Percentiles rank a stretch among this genome's conserved stretches.
These are phyloP conservation scores for Phytophthora vignae DNA, from an alignment of 352 stramenopile species.

Conservation along the genomic window DNA sequence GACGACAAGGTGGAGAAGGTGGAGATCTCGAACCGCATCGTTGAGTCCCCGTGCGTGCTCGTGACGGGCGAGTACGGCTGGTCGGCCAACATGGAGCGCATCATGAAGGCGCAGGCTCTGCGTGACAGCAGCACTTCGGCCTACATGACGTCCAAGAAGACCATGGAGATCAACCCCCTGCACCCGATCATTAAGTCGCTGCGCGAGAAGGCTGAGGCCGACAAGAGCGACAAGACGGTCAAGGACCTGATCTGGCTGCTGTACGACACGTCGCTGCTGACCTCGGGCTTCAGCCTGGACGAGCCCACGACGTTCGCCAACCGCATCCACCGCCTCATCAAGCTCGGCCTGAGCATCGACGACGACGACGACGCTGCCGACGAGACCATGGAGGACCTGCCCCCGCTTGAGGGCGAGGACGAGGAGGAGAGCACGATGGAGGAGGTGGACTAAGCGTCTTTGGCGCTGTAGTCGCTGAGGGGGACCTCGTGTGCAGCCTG, in stretches of 20 bases:
- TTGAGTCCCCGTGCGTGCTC: slow-evolving; percentile 98
- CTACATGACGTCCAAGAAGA: slow-evolving; percentile 99
- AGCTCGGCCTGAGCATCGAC: slow-evolving; percentile 98
- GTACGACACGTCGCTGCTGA: slow-evolving; percentile 99
- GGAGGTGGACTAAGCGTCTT: slow-evolving; percentile 96
- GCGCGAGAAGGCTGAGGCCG: slow-evolving; percentile 98
- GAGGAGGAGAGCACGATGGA: slow-evolving; percentile 99
- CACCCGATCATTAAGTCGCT: slow-evolving; percentile 99
- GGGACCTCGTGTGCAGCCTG: slow-evolving; percentile 5
- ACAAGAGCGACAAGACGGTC: slow-evolving; percentile 99
- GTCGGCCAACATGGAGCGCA: slow-evolving; percentile 99
- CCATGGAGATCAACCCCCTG: slow-evolving; percentile 99
- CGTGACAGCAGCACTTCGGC: slow-evolving; percentile 96
- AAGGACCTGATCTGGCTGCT: slow-evolving; percentile 99
- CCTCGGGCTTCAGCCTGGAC: slow-evolving; percentile 98
- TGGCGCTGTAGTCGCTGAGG: slow-evolving; percentile 16
- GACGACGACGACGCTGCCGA: slow-evolving; percentile 96
- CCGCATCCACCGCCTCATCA: slow-evolving; percentile 99
- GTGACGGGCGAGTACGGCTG: slow-evolving; percentile 99
- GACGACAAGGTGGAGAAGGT: slow-evolving; percentile 99
- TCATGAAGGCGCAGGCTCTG: slow-evolving; percentile 99
- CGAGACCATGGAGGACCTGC: slow-evolving; percentile 97
- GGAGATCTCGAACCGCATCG: slow-evolving; percentile 98
- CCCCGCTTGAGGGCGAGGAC: slow-evolving; percentile 96
- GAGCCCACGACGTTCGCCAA: slow-evolving; percentile 99